Base-by-base conservation (phyloP, 257 asterid genomes). In the Solanum microdontum region DNA sequence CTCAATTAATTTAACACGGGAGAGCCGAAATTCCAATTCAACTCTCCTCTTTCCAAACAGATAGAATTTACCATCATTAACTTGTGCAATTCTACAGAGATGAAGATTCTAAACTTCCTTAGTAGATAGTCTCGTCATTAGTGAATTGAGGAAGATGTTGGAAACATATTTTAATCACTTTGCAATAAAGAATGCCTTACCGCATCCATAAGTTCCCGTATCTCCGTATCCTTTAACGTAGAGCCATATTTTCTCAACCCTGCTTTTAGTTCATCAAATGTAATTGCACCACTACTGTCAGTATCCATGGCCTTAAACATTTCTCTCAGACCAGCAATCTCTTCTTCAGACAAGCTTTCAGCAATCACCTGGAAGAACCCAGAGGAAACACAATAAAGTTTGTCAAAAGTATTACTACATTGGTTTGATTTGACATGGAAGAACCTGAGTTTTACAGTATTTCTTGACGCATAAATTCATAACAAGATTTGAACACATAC, bases 221-320 rank as follows among this genome's bases (percentile, higher is more conserved):
- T 94, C 91, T 96, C 98, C 9, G 90, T 92, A 88, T 96, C 98
- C 92, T 94, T 96, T 77, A 96, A 90, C 43, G 98, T 94, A 43
- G 98, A 96, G 66, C 98, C 98, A n/a, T 96, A 96, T 87, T 96
- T 96, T 90, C 96, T 94, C 91, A 96, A 91, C 89, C 99, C 99
- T 79, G 93, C 95, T 92, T 96, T 95, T 83, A 96, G 98, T 90
- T 96, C 99, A 87, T 96, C 99, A 90, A 95, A 96, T 88, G 99
- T 95, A 86, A 96, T 96, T 87, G 99, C 95, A 80, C 99, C 99
- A 82, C 99, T 96, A 87, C 89, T 94, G 89, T 96, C 99, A 76
- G 98, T 93, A 91, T 96, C 99, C 99, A 96, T 95, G 89, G 98
- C 94, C 91, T 86, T 90, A 90, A 96, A 96, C 99, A 96, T 96